Evolutionary conservation across 2,329 filamentous ascomycete species (phyloP).

Genomic region (Cladosporium sp.): DNA sequence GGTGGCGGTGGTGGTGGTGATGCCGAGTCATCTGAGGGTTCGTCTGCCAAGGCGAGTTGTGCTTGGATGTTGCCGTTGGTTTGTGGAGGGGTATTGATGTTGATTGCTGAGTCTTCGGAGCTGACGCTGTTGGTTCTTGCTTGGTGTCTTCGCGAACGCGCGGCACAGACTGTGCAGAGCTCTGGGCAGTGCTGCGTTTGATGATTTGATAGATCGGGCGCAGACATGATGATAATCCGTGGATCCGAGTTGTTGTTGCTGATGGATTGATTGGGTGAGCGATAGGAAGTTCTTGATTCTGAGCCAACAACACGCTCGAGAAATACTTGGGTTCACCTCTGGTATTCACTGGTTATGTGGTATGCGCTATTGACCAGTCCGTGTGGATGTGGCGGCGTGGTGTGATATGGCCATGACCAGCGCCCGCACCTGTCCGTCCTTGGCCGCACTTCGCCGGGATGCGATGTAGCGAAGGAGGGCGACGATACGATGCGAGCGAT

Average conservation of each 20-base stretch:
- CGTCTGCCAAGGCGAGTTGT: not conserved
- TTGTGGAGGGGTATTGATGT: not conserved
- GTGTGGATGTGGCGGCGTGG: conserved; percentile 5
- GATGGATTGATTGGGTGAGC: not conserved
- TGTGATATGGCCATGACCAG: conserved; percentile 1
- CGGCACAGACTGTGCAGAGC: conserved; percentile 4
- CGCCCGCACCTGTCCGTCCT: conserved; percentile 6
- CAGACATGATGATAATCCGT: not conserved
- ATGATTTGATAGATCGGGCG: not conserved
- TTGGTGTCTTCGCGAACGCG: conserved; percentile 9
- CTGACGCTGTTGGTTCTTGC: not conserved
- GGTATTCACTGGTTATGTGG: not conserved
- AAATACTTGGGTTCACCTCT: not conserved
- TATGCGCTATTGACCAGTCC: conserved; percentile 2
- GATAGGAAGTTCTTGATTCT: too few species aligned
- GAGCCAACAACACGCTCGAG: not conserved
- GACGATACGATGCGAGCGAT: not conserved
- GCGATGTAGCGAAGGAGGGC: not conserved
- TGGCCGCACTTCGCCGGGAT: conserved; percentile 17
- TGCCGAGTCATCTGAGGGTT: not conserved
- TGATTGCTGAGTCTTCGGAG: not conserved
- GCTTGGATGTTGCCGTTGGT: not conserved
- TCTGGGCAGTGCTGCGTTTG: conserved; percentile 6
- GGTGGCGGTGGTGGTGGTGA: conserved; percentile 6
- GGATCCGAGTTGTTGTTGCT: not conserved